These are phyloP conservation scores for Catenaria anguillulae DNA, from an alignment of 371 early-diverging fungal species.

Conservation along the genomic window DNA sequence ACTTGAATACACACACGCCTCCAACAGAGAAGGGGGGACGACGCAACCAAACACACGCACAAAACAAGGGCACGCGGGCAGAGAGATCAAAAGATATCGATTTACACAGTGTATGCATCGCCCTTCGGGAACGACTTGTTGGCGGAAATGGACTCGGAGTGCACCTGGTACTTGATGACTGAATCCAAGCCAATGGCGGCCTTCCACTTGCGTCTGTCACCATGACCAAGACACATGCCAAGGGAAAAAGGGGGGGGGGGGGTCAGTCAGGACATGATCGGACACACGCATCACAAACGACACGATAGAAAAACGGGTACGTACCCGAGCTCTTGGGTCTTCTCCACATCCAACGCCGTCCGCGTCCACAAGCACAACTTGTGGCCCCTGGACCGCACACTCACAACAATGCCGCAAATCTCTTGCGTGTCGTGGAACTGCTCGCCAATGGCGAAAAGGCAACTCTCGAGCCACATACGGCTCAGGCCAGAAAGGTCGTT, in stretches of 20 bases:
- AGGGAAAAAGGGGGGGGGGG: not conserved
- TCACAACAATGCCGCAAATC: constrained; percentile 81
- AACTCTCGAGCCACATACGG: constrained; percentile 55
- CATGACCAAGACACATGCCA: not conserved
- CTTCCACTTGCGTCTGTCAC: not conserved
- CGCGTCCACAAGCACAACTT: constrained; percentile 84
- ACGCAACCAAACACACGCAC: no score
- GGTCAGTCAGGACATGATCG: not conserved
- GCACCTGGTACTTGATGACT: not conserved
- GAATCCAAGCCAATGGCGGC: not conserved
- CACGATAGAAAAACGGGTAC: no score
- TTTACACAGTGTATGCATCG: not conserved
- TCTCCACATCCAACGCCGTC: constrained; percentile 46
- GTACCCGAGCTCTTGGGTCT: constrained; percentile 49
- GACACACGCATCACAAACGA: no score
- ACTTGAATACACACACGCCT: no score
- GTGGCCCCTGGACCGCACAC: constrained; percentile 63
- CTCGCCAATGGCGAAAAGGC: constrained; percentile 80
- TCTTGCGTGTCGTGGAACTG: constrained; percentile 61
- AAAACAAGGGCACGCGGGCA: no score
- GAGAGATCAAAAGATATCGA: no score
- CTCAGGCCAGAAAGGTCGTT: constrained; percentile 44
- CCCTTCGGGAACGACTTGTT: constrained; percentile 2
- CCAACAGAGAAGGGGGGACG: no score
- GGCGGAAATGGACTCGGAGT: not conserved